A percentile compares a stretch with the other conserved stretches of the same genome.
Evolutionary conservation across 2,329 filamentous ascomycete species (phyloP).

Genomic region (Fusarium pseudograminearum): DNA sequence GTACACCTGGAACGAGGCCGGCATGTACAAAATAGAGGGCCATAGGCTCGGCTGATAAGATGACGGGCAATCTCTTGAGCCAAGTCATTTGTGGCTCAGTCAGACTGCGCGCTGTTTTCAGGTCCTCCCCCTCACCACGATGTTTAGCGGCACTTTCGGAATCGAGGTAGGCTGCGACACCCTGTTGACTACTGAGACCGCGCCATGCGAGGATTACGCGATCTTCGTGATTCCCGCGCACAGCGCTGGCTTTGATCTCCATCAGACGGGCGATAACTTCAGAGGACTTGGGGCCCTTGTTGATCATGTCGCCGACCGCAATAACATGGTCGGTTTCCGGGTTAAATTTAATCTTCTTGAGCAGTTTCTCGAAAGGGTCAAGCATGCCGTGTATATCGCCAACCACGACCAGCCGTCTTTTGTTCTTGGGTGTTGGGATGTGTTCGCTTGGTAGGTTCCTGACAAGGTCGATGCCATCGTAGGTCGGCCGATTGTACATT

Average conservation of each 20-base stretch:
- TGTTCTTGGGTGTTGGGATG: constrained; percentile 52
- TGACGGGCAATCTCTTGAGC: constrained; percentile 80
- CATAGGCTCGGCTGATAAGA: constrained; percentile 77
- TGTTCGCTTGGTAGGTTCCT: constrained; percentile 49
- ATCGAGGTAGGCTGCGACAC: constrained; percentile 47
- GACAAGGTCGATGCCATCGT: constrained; percentile 51
- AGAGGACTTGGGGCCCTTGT: constrained; percentile 85
- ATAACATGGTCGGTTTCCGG: constrained; percentile 74
- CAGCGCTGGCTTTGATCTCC: constrained; percentile 78
- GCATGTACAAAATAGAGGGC: constrained; percentile 81
- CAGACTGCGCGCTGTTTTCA: constrained; percentile 68
- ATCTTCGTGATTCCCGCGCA: constrained; percentile 95
- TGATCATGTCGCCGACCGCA: constrained; percentile 81
- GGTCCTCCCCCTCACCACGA: constrained; percentile 54
- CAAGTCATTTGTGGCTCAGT: constrained; percentile 72
- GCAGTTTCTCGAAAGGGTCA: constrained; percentile 71
- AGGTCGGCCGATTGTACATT: constrained; percentile 54
- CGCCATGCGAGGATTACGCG: constrained; percentile 76
- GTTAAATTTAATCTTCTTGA: constrained; percentile 75
- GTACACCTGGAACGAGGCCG: constrained; percentile 82
- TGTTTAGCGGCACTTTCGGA: constrained; percentile 45
- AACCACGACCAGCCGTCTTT: constrained; percentile 78
- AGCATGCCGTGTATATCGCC: constrained; percentile 95
- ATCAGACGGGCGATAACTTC: constrained; percentile 83
- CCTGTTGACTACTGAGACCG: constrained; percentile 43